phyloP scores from a whole-genome alignment of 768 basidiomycete genomes.

The Trametes sanguinea region DNA sequence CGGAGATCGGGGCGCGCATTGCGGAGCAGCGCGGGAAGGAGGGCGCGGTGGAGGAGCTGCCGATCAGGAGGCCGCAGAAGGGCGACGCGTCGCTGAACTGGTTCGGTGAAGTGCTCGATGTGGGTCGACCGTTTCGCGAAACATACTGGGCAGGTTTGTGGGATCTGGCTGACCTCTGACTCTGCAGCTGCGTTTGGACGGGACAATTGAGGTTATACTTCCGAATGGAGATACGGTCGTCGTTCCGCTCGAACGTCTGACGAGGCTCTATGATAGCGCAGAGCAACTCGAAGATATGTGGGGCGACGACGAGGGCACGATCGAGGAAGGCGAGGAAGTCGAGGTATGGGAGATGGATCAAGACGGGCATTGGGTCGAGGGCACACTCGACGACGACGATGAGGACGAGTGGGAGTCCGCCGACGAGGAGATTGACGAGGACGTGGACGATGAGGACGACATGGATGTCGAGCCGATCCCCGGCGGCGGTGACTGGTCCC shows the following conservation, averaged over 20 bases:
- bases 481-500: conserved; percentile 29
- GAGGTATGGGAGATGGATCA: conserved; percentile 46
- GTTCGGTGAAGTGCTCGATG: conserved; percentile 87
- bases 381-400: conserved; percentile 29
- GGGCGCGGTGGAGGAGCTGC: conserved; percentile 39
- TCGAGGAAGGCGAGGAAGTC: conserved; percentile 46
- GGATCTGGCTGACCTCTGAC: conserved; percentile 1
- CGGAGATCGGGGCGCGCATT: conserved; percentile 60
- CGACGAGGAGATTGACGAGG: conserved; percentile 33
- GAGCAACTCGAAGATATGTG: conserved; percentile 76
- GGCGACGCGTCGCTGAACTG: conserved; percentile 57
- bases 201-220: conserved; percentile 70
- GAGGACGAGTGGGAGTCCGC: conserved; percentile 38
- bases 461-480: conserved; percentile 41
- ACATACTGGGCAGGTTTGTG: too few species aligned
- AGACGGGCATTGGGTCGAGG: conserved; percentile 37
- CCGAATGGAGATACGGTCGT: conserved; percentile 52
- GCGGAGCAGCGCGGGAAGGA: conserved; percentile 48
- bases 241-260: conserved; percentile 69
- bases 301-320: conserved; percentile 44
- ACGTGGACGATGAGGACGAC: conserved; percentile 32
- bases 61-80: conserved; percentile 44
- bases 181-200: conserved; percentile 69
- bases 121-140: conserved; percentile 37
- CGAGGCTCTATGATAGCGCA: conserved; percentile 76